Evolutionary conservation across 257 asterid species (phyloP), one percentile per base, ranked within the genome.

Genomic region (Solanum sitiens): DNA sequence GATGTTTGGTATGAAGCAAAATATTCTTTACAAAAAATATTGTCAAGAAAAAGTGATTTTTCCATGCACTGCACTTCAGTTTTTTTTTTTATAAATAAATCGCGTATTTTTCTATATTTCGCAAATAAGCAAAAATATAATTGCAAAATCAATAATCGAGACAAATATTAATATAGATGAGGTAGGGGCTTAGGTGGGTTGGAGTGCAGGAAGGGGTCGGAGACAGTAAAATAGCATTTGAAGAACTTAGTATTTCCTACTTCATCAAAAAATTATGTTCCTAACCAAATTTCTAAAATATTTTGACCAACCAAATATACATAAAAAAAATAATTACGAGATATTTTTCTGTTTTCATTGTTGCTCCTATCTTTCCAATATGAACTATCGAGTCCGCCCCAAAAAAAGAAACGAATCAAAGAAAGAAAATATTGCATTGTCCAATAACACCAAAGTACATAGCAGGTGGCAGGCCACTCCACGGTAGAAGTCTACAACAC

Each of bases 311-410:
- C 0, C 3, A 23, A 21, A 61, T 0, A 59, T 20, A 59, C 15
- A 7, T 1, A 56, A 56, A 59, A 14, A 15, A 50, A 7, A 59
- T 7, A 21, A 0, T 21, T 59, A 20, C 25, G 0, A 0, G 0
- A 59, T 0, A 11, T 70, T 30, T 13, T 70, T 70, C 75, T 0
- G 11, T 30, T 70, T 70, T 70, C 11, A 70, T 14, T 0, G 21
- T 30, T 70, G 35, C 75, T 70, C 11, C 20, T 14, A 13, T 70
- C 20, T 68, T 68, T 30, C 13, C 68, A 30, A 68, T 68, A 68
- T 13, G 39, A 63, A 23, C 11, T 68, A 68, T 14, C 4, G 2
- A 68, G 75, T 68, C 75, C 14, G 20, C 11, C 74, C 37, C 20
- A 14, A 30, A 15, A 30, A 65, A 59, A 15, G 18, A 5, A 0